phyloP scores from a whole-genome alignment of 73 alveolate genomes.

The Tetrahymena malaccensis region DNA sequence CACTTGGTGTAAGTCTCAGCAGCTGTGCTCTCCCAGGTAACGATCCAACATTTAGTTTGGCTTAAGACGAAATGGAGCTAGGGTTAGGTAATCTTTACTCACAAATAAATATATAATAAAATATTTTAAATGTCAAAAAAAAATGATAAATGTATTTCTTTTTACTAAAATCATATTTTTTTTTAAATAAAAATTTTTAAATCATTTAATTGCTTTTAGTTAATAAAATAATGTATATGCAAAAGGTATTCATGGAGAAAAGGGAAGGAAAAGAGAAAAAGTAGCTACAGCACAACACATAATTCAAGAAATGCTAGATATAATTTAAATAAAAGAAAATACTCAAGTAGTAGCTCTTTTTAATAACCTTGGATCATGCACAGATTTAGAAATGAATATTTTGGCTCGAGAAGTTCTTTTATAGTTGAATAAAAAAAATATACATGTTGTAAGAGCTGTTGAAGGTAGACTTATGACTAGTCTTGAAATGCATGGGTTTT shows the following conservation, averaged over 20 bases:
- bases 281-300: constrained; percentile 16
- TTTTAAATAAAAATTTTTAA: no score
- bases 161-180: no score
- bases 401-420: constrained; percentile 37
- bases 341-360: constrained; percentile 39
- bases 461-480: constrained; percentile 60
- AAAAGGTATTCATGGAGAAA: constrained; percentile 53
- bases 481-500: constrained; percentile 58
- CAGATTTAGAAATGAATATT: constrained; percentile 52
- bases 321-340: constrained; percentile 25
- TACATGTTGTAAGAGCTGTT: constrained; percentile 35
- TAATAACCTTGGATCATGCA: constrained; percentile 48
- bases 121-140: background rate
- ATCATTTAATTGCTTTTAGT: no score
- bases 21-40: constrained; percentile 45
- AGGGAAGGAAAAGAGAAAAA: constrained; percentile 52
- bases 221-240: background rate
- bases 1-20: constrained; percentile 49
- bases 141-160: background rate
- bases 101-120: background rate
- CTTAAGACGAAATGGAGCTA: constrained; percentile 46
- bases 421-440: constrained; percentile 27
- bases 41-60: constrained; percentile 37
- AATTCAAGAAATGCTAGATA: constrained; percentile 34
- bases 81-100: constrained; percentile 30